Conservation (phyloP, 2,329 filamentous ascomycete species). For the Polytolypa hystricis region DNA sequence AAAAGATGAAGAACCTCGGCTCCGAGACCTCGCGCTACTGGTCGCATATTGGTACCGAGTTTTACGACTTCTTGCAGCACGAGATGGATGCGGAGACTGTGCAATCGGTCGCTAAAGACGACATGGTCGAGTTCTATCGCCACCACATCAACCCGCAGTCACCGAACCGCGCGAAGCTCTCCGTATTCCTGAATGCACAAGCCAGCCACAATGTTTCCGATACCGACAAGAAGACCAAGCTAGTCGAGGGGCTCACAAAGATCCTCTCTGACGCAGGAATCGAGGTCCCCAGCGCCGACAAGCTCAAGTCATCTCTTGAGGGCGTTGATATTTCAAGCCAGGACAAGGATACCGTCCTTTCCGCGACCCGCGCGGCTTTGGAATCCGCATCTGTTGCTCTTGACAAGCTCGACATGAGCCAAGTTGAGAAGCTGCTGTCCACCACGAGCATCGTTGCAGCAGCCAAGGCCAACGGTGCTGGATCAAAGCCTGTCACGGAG, state of each 20-base stretch:
- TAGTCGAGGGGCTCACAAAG: slow-evolving; percentile 34
- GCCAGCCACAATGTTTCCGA: slow-evolving; percentile 35
- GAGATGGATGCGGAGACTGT: slow-evolving; percentile 68
- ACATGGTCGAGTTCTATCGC: slow-evolving; percentile 70
- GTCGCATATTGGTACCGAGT: slow-evolving; percentile 74
- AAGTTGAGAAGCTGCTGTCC: slow-evolving; percentile 37
- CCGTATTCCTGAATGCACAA: slow-evolving; percentile 73
- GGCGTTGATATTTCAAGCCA: slow-evolving; percentile 35
- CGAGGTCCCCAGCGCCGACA: slow-evolving; percentile 28
- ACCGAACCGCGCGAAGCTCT: slow-evolving; percentile 63
- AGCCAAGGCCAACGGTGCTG: slow-evolving; percentile 25
- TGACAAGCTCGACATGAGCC: slow-evolving; percentile 39
- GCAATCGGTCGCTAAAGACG: slow-evolving; percentile 61
- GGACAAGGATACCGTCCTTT: slow-evolving; percentile 40
- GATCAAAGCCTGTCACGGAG: slow-evolving; percentile 23
- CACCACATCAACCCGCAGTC: slow-evolving; percentile 67
- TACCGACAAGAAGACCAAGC: slow-evolving; percentile 20
- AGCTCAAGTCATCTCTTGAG: slow-evolving; percentile 34
- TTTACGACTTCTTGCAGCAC: slow-evolving; percentile 79
- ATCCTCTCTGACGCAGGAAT: slow-evolving; percentile 40
- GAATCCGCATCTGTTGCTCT: too few relatives aligned
- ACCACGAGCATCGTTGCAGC: slow-evolving; percentile 34
- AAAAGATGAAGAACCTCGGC: slow-evolving; percentile 84
- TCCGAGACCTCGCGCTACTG: slow-evolving; percentile 76
- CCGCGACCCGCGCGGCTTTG: slow-evolving; percentile 42